These are phyloP conservation scores for Pleurotus pulmonarius DNA, from an alignment of 768 basidiomycete genomes.

Conservation along the genomic window DNA sequence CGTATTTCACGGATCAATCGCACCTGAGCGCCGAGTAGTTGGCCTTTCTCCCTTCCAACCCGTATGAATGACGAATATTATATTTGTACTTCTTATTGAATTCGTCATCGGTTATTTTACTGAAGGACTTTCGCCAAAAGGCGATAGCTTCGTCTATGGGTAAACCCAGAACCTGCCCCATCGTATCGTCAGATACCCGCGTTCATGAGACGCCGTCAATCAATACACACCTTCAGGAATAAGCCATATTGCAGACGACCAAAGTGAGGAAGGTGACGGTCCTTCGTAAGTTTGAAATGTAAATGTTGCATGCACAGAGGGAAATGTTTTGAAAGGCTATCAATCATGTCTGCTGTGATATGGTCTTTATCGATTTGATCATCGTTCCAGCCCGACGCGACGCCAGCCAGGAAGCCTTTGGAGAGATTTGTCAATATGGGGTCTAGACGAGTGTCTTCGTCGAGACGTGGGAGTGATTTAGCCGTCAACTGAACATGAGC, in stretches of 20 bases:
- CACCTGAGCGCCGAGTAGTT: constrained; percentile 94
- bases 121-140: constrained; percentile 92
- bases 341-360: constrained; percentile 93
- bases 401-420: constrained; percentile 89
- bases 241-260: constrained; percentile 88
- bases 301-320: constrained; percentile 93
- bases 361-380: constrained; percentile 52
- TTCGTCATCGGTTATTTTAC: constrained; percentile 79
- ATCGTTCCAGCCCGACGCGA: constrained; percentile 76
- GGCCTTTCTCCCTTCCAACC: constrained; percentile 89
- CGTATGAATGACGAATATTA: constrained; percentile 94
- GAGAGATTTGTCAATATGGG: constrained; percentile 91
- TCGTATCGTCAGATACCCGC: background rate
- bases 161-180: constrained; percentile 76
- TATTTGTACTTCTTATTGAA: constrained; percentile 98
- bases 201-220: background rate
- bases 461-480: constrained; percentile 82
- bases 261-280: constrained; percentile 89
- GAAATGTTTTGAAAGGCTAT: constrained; percentile 88
- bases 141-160: constrained; percentile 90
- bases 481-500: constrained; percentile 64
- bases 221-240: constrained; percentile 81
- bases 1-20: constrained; percentile 9
- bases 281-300: constrained; percentile 72
- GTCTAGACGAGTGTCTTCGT: constrained; percentile 88